Evolutionary conservation across 768 basidiomycete species (phyloP).

Genomic region (Termitomyces sp.): DNA sequence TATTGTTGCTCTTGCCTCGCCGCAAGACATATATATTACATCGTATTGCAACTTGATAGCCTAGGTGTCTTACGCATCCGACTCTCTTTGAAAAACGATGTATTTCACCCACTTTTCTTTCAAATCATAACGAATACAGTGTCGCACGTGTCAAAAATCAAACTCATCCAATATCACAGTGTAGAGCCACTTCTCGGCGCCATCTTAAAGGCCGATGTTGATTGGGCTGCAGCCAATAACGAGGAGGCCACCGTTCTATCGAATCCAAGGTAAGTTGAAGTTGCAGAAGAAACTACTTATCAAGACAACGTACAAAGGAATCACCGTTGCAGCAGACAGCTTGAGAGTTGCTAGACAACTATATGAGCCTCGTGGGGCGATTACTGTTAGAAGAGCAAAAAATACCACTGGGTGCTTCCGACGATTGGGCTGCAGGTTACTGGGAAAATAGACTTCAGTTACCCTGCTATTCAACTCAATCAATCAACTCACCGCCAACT

Average conservation of each 20-base stretch:
- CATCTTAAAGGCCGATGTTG: conserved; percentile 11
- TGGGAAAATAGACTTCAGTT: background rate
- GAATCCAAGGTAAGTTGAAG: background rate
- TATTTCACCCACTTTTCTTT: background rate
- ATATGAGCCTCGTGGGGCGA: background rate
- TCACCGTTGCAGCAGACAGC: conserved; percentile 17
- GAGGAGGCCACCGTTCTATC: conserved; percentile 12
- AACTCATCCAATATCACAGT: background rate
- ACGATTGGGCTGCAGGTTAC: conserved; percentile 12
- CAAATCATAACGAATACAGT: background rate
- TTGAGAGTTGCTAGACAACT: conserved; percentile 10
- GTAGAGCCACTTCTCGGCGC: background rate
- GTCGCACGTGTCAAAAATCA: background rate
- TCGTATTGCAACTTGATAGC: too few species aligned
- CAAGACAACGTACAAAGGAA: conserved; percentile 11
- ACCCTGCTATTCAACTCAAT: background rate
- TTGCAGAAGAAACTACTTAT: background rate
- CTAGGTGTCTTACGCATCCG: too few species aligned
- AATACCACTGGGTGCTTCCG: conserved; percentile 8
- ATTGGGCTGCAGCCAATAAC: conserved; percentile 16
- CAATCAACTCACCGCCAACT: conserved; percentile 12
- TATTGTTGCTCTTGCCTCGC: too few species aligned
- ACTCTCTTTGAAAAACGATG: background rate
- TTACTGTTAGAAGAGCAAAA: background rate
- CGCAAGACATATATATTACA: too few species aligned